Evolutionary conservation across 2,329 filamentous ascomycete species (phyloP).

Genomic region (Colletotrichum truncatum): DNA sequence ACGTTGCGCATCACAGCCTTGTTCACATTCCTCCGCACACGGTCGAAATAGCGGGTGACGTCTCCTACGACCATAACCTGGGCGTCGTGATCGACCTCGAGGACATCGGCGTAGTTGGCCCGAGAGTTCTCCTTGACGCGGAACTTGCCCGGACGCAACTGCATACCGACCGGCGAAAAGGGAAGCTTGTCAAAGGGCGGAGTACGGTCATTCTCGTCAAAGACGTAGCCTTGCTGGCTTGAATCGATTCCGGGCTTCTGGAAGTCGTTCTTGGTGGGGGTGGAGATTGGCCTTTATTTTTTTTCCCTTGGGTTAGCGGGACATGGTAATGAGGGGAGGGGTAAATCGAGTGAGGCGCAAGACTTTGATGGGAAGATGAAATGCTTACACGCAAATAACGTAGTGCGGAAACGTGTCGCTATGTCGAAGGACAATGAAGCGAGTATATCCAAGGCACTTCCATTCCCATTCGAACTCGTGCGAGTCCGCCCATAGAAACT

Average conservation of each 20-base stretch:
- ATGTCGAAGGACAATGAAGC: conserved; percentile 28
- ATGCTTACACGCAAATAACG: conserved; percentile 26
- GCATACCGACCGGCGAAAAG: conserved; percentile 26
- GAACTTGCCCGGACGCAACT: conserved; percentile 28
- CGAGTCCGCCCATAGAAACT: conserved; percentile 29
- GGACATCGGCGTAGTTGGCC: conserved; percentile 28
- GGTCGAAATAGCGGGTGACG: conserved; percentile 26
- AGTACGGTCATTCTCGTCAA: conserved; percentile 26
- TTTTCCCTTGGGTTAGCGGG: conserved; percentile 13
- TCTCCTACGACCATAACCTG: conserved; percentile 30
- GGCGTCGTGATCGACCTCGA: conserved; percentile 29
- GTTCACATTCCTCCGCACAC: conserved; percentile 26
- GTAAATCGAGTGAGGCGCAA: neutral
- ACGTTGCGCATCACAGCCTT: conserved; percentile 30
- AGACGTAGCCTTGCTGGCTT: conserved; percentile 28
- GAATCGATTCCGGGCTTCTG: conserved; percentile 30
- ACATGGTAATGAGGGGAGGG: neutral
- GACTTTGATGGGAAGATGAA: neutral
- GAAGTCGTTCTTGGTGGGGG: conserved; percentile 29
- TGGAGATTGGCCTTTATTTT: conserved; percentile 20
- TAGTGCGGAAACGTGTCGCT: conserved; percentile 29
- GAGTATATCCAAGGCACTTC: conserved; percentile 28
- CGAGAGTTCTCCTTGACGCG: conserved; percentile 28
- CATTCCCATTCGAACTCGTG: conserved; percentile 30
- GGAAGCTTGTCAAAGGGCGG: conserved; percentile 26